Percentiles rank a stretch among this genome's conserved stretches.
These are phyloP conservation scores for Crocinoboletus sp. DNA, from an alignment of 1,284 basidiomycete genomes.

Conservation along the genomic window DNA sequence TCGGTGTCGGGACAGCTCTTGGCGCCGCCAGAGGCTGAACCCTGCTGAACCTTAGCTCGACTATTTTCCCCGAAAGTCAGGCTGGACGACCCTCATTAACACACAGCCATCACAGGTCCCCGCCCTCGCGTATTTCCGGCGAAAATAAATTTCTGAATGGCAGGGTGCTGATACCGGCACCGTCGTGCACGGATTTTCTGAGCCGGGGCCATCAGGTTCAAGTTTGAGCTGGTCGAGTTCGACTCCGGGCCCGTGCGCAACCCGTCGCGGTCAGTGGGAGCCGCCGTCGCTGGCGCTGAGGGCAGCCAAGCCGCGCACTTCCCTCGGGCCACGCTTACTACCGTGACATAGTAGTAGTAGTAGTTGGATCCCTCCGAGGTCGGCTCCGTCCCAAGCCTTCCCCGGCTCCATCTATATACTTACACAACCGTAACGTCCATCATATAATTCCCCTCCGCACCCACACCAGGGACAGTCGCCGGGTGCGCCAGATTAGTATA, in stretches of 20 bases:
- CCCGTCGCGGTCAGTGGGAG: no score
- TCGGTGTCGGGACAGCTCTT: slow-evolving; percentile 31
- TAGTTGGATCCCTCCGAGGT: no score
- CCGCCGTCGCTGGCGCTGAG: no score
- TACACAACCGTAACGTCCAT: slow-evolving; percentile 21
- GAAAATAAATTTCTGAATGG: slow-evolving; percentile 34
- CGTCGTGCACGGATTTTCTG: slow-evolving; percentile 8
- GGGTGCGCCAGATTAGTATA: slow-evolving; percentile 29
- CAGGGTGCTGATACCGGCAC: slow-evolving; percentile 17
- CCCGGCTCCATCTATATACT: no score
- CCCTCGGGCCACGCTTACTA: no score
- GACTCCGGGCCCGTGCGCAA: no score
- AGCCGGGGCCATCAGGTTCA: no score
- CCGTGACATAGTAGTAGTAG: no score
- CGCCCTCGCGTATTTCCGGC: slow-evolving; percentile 37
- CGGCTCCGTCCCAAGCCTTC: no score
- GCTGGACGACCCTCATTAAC: slow-evolving; percentile 32
- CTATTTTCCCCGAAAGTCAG: slow-evolving; percentile 33
- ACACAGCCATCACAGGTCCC: slow-evolving; percentile 38
- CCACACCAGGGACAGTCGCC: slow-evolving; percentile 20
- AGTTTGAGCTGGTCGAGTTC: no score
- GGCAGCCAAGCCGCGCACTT: no score
- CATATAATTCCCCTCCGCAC: slow-evolving; percentile 22
- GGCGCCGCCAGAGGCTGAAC: slow-evolving; percentile 32
- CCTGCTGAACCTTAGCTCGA: slow-evolving; percentile 29